Percentiles rank a stretch among this genome's conserved stretches.
phyloP scores from a whole-genome alignment of 345 rosid species.

The Geranium rotundifolium region DNA sequence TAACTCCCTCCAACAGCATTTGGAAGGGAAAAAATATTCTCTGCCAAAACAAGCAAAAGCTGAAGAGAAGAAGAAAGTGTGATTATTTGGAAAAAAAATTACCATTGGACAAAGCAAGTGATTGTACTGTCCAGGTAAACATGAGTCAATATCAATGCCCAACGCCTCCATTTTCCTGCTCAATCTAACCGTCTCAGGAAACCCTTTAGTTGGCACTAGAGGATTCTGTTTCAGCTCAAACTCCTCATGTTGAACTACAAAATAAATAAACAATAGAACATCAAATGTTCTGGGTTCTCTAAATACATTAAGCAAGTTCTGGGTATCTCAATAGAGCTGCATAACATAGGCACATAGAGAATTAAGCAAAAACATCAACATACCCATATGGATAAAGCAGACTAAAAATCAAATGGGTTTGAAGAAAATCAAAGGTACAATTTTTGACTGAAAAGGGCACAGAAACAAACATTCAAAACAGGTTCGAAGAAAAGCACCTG shows the following conservation, averaged over 20 bases:
- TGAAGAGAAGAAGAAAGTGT: not conserved
- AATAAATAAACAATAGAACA: not conserved
- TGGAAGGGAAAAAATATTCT: not conserved
- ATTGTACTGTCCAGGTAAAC: conserved; percentile 43
- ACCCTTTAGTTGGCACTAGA: too few species aligned
- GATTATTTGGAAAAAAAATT: conserved; percentile 6
- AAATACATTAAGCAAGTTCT: too few species aligned
- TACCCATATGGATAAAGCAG: not conserved
- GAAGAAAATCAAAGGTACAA: not conserved
- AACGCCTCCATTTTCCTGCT: conserved; percentile 37
- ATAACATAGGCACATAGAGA: not conserved
- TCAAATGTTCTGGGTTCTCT: not conserved
- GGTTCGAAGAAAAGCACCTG: conserved; percentile 12
- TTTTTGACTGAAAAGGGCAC: too few species aligned
- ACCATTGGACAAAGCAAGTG: conserved; percentile 60
- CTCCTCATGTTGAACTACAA: not conserved
- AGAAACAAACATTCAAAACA: not conserved
- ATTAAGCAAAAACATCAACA: not conserved
- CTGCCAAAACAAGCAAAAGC: not conserved
- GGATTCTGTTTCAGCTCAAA: too few species aligned
- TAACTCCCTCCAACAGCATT: too few species aligned
- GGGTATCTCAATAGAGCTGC: too few species aligned
- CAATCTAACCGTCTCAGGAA: conserved; percentile 7
- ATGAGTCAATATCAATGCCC: conserved; percentile 32
- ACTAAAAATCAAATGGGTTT: not conserved